Evolutionary conservation across 2,329 filamentous ascomycete species (phyloP).

Genomic region (Penicillium sclerotigenum): DNA sequence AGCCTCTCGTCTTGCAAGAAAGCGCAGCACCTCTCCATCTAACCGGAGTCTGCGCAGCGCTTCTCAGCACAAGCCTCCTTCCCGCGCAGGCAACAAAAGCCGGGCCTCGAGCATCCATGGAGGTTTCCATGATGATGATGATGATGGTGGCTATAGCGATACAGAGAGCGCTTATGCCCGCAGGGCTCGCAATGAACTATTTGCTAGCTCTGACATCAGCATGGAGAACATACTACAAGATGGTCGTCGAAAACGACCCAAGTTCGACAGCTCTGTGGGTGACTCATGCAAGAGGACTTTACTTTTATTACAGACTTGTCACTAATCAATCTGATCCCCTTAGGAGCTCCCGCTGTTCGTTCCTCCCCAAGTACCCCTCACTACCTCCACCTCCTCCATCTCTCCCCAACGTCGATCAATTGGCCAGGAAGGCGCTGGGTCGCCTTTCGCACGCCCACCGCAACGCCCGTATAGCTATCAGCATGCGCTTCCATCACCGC

Average conservation of each 20-base stretch:
- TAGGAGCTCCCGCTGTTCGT: constrained; percentile 95
- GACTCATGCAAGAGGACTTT: neutral
- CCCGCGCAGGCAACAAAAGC: constrained; percentile 66
- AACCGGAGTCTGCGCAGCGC: constrained; percentile 71
- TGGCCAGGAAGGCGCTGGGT: constrained; percentile 64
- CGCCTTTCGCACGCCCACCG: constrained; percentile 68
- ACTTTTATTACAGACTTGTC: neutral
- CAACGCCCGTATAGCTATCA: constrained; percentile 79
- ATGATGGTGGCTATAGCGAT: constrained; percentile 79
- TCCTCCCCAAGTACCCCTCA: constrained; percentile 86
- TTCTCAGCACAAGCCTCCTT: constrained; percentile 70
- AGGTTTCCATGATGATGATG: constrained; percentile 66
- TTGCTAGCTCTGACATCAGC: constrained; percentile 95
- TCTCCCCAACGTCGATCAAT: constrained; percentile 83
- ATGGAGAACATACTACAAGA: constrained; percentile 98
- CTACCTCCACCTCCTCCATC: constrained; percentile 94
- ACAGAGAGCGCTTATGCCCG: constrained; percentile 77
- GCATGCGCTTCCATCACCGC: constrained; percentile 77
- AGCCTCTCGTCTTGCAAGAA: constrained; percentile 66
- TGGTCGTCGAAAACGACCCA: constrained; percentile 88
- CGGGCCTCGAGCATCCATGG: constrained; percentile 60
- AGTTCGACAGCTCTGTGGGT: constrained; percentile 95
- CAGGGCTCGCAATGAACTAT: constrained; percentile 74
- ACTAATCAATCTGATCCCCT: constrained; percentile 20
- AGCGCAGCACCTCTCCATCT: constrained; percentile 75